Percentiles rank a stretch among this genome's conserved stretches.
Evolutionary conservation across 2,329 filamentous ascomycete species (phyloP).

Genomic region (Penicillium brasilianum): DNA sequence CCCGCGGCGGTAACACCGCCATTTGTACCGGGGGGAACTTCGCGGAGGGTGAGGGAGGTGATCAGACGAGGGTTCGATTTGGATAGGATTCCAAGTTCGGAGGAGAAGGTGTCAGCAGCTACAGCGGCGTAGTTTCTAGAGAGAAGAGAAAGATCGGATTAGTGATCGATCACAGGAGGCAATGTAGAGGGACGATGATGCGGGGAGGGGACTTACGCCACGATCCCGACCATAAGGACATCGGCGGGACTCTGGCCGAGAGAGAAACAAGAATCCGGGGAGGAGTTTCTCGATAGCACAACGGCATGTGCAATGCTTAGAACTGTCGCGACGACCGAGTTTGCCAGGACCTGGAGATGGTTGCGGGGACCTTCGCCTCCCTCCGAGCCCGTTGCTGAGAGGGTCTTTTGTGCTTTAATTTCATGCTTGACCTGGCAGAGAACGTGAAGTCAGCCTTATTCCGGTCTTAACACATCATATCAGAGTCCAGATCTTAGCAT

Average conservation of each 20-base stretch:
- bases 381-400: constrained; percentile 70
- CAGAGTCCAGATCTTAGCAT: not conserved
- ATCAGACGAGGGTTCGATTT: constrained; percentile 78
- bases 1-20: constrained; percentile 83
- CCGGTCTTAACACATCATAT: constrained; percentile 38
- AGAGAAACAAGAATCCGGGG: constrained; percentile 45
- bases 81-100: constrained; percentile 90
- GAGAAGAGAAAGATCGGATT: not conserved
- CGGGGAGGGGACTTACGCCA: constrained; percentile 40
- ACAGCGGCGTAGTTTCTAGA: constrained; percentile 82
- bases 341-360: constrained; percentile 87
- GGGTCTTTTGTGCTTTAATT: constrained; percentile 79
- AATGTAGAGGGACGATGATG: not conserved
- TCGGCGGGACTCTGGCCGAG: constrained; percentile 40
- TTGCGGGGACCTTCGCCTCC: constrained; percentile 84
- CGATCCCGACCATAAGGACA: constrained; percentile 47
- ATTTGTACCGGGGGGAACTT: constrained; percentile 89
- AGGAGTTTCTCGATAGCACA: constrained; percentile 39
- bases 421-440: constrained; percentile 75
- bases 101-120: constrained; percentile 90
- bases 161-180: not conserved
- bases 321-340: constrained; percentile 78
- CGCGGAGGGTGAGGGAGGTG: constrained; percentile 74
- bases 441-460: constrained; percentile 9
- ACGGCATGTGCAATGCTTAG: constrained; percentile 59